phyloP scores from a whole-genome alignment of 192 early-diverging fungal species.

The Podila epigama region DNA sequence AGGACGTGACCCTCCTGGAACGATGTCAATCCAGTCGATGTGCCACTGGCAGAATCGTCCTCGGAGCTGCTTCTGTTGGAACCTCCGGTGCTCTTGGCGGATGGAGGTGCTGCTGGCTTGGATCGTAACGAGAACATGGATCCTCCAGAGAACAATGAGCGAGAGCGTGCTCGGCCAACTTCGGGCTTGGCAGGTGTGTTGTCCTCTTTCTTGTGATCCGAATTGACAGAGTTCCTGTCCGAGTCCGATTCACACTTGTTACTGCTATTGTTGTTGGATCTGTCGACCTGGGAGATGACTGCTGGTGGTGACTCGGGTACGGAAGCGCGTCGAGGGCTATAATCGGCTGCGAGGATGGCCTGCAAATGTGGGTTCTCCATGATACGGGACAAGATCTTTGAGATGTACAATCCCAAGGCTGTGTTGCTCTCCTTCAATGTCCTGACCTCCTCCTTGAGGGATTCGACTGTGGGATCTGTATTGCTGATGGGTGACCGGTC shows the following conservation, averaged over 20 bases:
- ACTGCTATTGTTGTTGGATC: not conserved
- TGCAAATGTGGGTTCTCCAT: slow-evolving; percentile 63
- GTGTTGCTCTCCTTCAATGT: slow-evolving; percentile 71
- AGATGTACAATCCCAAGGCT: slow-evolving; percentile 73
- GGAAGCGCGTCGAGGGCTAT: slow-evolving; percentile 18
- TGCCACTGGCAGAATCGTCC: slow-evolving; percentile 21
- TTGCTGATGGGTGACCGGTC: slow-evolving; percentile 1
- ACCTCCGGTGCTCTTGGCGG: not conserved
- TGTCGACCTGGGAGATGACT: slow-evolving; percentile 10
- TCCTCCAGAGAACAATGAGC: slow-evolving; percentile 13
- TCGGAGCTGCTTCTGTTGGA: slow-evolving; percentile 35
- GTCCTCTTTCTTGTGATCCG: slow-evolving; percentile 4
- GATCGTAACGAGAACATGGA: slow-evolving; percentile 10
- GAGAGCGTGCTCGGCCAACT: slow-evolving; percentile 17
- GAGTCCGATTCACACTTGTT: slow-evolving; percentile 4
- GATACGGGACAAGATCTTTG: slow-evolving; percentile 80
- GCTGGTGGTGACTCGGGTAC: slow-evolving; percentile 12
- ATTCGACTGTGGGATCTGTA: slow-evolving; percentile 19
- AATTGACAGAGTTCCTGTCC: slow-evolving; percentile 2
- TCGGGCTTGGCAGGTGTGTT: not conserved
- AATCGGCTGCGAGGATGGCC: slow-evolving; percentile 53
- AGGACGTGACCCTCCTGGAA: slow-evolving; percentile 36
- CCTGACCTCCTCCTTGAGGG: slow-evolving; percentile 66
- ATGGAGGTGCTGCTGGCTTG: slow-evolving; percentile 2
- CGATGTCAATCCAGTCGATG: slow-evolving; percentile 6